Base-by-base conservation (phyloP, 1,284 basidiomycete genomes). In the Ganoderma lingzhi region DNA sequence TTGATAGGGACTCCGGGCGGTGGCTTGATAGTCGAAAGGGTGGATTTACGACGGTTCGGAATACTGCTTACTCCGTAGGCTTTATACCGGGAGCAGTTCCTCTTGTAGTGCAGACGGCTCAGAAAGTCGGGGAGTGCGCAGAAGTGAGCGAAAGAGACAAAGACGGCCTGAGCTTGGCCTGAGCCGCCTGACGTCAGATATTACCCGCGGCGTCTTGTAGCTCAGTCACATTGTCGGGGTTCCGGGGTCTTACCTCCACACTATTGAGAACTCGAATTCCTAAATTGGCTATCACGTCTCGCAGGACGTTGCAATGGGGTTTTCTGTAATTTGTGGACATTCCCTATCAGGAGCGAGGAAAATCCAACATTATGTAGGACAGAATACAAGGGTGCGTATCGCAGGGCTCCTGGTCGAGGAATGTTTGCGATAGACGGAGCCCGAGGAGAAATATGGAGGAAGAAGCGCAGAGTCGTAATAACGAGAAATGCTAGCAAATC, bases 171-270 rank as follows among this genome's bases (percentile, higher is more conserved):
- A 23, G 23, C 23, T 23, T 23, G 23, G 23, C 23, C 23, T 23
- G 23, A 23, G 23, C 23, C 23, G 23, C 23, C 23, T 63, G 62
- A 63, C 62, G 62, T 63, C 62, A 63, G 35, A 41, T 3, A 35
- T 63, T 55, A 63, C 48, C 32, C 3, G 17, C 14, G 39, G 14
- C 35, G 35, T 35, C 8, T 28, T 32, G 32, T 8, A 32, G 55
- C 14, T 58, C 30, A 30, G 62, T 45, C 48, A 51, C 48, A 51
- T 55, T n/a, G 37, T 41, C 30, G 48, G 3, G 44, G 62, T 63
- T 41, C 51, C 62, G 51, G 62, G 62, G 62, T 63, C 62, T n/a
- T 63, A 39, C 56, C 56, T 35, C 56, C 55, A 35, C n/a, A 19
- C 30, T 32, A 37, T 2, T 10, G 30, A 23, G 15, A 58, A 32